Percentiles rank a stretch among this genome's conserved stretches.
phyloP scores from a whole-genome alignment of 164 flowering plant species.

The Dillenia turbinata region DNA sequence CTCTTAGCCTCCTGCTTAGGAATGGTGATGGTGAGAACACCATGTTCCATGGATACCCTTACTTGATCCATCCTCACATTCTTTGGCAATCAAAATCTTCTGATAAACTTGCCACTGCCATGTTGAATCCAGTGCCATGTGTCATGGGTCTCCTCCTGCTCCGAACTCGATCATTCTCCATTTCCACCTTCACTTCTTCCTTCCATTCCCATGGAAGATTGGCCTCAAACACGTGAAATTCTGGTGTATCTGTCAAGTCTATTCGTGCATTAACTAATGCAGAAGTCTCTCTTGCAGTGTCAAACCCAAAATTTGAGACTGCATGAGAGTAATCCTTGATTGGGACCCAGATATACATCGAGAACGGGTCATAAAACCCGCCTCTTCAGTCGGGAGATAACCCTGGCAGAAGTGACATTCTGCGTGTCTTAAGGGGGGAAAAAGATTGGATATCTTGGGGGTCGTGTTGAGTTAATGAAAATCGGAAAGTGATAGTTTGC shows the following conservation, averaged over 20 bases:
- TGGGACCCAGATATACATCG: constrained; percentile 5
- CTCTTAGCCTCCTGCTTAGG: constrained; percentile 17
- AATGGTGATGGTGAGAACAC: constrained; percentile 20
- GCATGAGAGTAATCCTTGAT: not conserved
- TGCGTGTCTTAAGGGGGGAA: too few relatives aligned
- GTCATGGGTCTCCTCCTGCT: constrained; percentile 8
- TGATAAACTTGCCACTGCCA: constrained; percentile 7
- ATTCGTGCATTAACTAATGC: not conserved
- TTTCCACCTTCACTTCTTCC: constrained; percentile 23
- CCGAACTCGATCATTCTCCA: too few relatives aligned
- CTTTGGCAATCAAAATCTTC: constrained; percentile 12
- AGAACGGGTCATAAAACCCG: constrained; percentile 4
- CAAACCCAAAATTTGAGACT: not conserved
- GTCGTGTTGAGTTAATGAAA: too few relatives aligned
- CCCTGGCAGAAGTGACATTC: not conserved
- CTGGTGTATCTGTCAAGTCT: constrained; percentile 14
- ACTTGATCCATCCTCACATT: constrained; percentile 9
- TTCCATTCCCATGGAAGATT: constrained; percentile 12
- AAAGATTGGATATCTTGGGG: too few relatives aligned
- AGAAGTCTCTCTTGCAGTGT: not conserved
- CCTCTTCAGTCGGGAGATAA: not conserved
- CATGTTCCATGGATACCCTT: constrained; percentile 14
- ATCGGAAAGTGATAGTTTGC: too few relatives aligned
- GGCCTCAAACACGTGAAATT: constrained; percentile 14
- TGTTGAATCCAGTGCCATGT: constrained; percentile 11